Evolutionary conservation across 2,329 filamentous ascomycete species (phyloP).

Genomic region (Fusarium duplospermum): DNA sequence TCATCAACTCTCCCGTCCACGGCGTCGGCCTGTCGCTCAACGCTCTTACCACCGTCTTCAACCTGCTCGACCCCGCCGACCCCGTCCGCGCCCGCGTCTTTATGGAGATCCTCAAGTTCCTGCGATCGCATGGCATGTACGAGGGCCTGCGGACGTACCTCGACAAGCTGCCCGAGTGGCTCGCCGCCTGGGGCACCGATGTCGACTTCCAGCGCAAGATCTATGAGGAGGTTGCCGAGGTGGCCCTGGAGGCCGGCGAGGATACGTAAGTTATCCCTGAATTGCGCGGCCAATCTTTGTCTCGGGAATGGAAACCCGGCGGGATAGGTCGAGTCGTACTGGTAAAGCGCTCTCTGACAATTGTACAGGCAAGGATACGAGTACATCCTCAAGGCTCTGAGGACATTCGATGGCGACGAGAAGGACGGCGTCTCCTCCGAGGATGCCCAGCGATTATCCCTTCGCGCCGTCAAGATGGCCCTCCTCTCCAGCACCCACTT

Average conservation of each 20-base stretch:
- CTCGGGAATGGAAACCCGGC: neutral
- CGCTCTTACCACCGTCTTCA: slow-evolving; percentile 95
- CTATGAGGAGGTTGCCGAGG: slow-evolving; percentile 84
- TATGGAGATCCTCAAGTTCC: slow-evolving; percentile 85
- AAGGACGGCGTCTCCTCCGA: slow-evolving; percentile 67
- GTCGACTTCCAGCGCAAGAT: slow-evolving; percentile 87
- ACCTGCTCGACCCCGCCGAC: slow-evolving; percentile 82
- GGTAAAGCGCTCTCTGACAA: slow-evolving; percentile 26
- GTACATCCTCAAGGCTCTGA: slow-evolving; percentile 72
- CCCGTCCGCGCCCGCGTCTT: slow-evolving; percentile 91
- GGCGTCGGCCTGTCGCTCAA: slow-evolving; percentile 88
- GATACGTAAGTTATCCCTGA: slow-evolving; percentile 68
- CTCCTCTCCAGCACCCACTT: slow-evolving; percentile 68
- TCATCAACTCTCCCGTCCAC: slow-evolving; percentile 87
- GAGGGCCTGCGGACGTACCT: slow-evolving; percentile 87
- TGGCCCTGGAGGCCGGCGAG: slow-evolving; percentile 82
- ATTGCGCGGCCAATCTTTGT: neutral
- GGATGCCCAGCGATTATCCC: slow-evolving; percentile 70
- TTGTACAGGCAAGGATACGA: slow-evolving; percentile 69
- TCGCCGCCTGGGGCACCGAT: slow-evolving; percentile 83
- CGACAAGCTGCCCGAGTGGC: slow-evolving; percentile 84
- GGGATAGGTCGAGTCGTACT: neutral
- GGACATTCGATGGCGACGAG: slow-evolving; percentile 68
- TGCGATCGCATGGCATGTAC: slow-evolving; percentile 80
- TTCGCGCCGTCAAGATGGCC: slow-evolving; percentile 66